Evolutionary conservation across 1,284 basidiomycete species (phyloP), one percentile per base, ranked within the genome.

Genomic region (Ceratobasidium sp.): DNA sequence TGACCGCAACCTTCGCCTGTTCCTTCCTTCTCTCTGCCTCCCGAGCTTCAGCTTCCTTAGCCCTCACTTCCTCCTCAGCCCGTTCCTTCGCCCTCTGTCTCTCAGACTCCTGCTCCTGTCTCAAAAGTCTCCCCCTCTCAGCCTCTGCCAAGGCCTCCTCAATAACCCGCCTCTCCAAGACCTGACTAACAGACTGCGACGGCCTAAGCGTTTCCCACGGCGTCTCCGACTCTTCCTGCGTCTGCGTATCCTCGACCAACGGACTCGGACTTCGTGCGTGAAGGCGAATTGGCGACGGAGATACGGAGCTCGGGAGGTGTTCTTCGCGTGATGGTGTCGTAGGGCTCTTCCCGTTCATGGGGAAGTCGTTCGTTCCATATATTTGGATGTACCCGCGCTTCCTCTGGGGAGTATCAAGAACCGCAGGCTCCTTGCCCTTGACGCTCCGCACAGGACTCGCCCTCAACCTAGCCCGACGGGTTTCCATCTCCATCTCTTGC

Each of bases 181-280:
- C 63, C 49, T 66, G 63, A 32, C 63, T 66, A 41, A 66, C 63
- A 1, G 63, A 66, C 32, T 66, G 63, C 2, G 63, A 66, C 11
- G 63, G 63, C 63, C 63, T 4, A 3, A 66, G 18, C 46, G 63
- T 50, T 35, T 66, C 63, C 63, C 63, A 66, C 5, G 32, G 63
- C 28, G 63, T 66, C 49, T 66, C 63, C 14, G 30, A 32, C 47
- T 66, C 63, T 30, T 66, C 63, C 38, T 66, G 63, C 11, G 63
- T 66, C 47, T 66, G 63, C 30, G 63, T 66, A 11, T 57, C 54
- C 14, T 52, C 49, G 1, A 28, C 18, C 21, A 54, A 30, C 28
- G 61, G 41, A 49, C 43, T 49, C 61, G 61, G 46, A 11, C 63
- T 50, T 30, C 23, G 30, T 16, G 3, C 8, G 30, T 21, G 30